Evolutionary conservation across 768 basidiomycete genomes (phyloP).

Genomic region (Stropharia rugosoannulata): DNA sequence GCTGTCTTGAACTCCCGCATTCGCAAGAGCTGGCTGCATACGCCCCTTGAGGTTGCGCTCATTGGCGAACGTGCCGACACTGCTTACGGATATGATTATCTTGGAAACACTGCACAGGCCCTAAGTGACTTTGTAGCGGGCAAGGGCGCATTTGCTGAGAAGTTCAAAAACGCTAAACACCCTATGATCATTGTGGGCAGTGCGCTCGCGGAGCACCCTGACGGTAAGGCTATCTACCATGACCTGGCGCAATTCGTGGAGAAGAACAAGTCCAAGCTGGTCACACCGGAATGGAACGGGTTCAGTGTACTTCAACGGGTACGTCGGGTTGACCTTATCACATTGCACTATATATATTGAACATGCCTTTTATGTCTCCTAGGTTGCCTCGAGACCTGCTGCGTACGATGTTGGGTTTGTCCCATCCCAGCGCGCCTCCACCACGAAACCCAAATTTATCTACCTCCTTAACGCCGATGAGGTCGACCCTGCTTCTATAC

Average conservation of each 20-base stretch:
- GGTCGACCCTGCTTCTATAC: conserved; percentile 83
- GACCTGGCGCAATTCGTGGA: conserved; percentile 79
- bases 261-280: conserved; percentile 67
- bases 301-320: conserved; percentile 92
- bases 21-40: conserved; percentile 91
- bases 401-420: conserved; percentile 95
- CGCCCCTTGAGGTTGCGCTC: conserved; percentile 80
- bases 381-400: conserved; percentile 91
- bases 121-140: conserved; percentile 76
- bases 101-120: conserved; percentile 76
- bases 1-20: conserved; percentile 97
- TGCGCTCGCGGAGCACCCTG: conserved; percentile 79
- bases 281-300: conserved; percentile 94
- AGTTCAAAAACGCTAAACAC: conserved; percentile 86
- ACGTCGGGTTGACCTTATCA: conserved; percentile 26
- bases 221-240: conserved; percentile 77
- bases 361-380: conserved; percentile 3
- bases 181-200: conserved; percentile 95
- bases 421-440: conserved; percentile 75
- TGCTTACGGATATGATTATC: conserved; percentile 90
- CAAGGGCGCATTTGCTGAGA: conserved; percentile 76
- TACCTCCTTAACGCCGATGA: conserved; percentile 98
- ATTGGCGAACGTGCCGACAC: conserved; percentile 92
- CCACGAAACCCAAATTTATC: conserved; percentile 86
- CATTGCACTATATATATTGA: neutral